Percentiles rank a stretch among this genome's conserved stretches.
These are phyloP conservation scores for Blepharisma japonicum DNA, from an alignment of 73 alveolate genomes.

Conservation along the genomic window DNA sequence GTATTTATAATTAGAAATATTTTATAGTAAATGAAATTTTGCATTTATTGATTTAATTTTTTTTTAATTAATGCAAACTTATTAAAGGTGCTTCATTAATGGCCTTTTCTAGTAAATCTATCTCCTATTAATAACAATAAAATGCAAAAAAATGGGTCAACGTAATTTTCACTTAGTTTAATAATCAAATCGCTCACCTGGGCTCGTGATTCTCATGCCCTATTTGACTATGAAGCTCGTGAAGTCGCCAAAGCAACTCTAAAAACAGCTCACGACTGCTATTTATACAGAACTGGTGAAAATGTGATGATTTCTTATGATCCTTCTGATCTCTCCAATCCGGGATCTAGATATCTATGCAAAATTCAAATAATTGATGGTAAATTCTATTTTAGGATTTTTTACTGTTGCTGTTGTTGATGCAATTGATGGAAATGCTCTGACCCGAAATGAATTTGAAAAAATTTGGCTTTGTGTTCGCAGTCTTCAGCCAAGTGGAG, in stretches of 20 bases:
- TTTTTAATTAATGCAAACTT: too few relatives aligned
- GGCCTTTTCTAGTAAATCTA: too few relatives aligned
- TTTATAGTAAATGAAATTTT: too few relatives aligned
- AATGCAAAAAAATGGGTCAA: not conserved
- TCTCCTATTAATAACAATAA: too few relatives aligned
- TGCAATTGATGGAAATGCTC: not conserved
- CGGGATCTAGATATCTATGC: not conserved
- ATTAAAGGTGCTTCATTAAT: too few relatives aligned
- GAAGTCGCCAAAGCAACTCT: slow-evolving; percentile 51
- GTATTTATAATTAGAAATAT: too few relatives aligned
- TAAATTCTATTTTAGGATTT: not conserved
- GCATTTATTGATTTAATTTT: too few relatives aligned
- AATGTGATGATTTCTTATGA: slow-evolving; percentile 33
- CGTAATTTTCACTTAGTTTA: slow-evolving; percentile 7
- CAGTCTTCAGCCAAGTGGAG: slow-evolving; percentile 42
- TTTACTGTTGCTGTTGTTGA: not conserved
- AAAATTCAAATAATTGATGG: not conserved
- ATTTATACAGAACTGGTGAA: slow-evolving; percentile 36
- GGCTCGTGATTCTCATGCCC: slow-evolving; percentile 70
- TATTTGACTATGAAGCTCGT: slow-evolving; percentile 66
- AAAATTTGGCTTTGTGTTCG: slow-evolving; percentile 69
- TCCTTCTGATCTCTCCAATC: too few relatives aligned
- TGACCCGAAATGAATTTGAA: slow-evolving; percentile 32
- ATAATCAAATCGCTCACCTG: slow-evolving; percentile 45
- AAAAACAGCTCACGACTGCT: slow-evolving; percentile 40